Evolutionary conservation across 1,139 yeast species (phyloP), one percentile per base, ranked within the genome.

Genomic region (Pneumocystis canis): DNA sequence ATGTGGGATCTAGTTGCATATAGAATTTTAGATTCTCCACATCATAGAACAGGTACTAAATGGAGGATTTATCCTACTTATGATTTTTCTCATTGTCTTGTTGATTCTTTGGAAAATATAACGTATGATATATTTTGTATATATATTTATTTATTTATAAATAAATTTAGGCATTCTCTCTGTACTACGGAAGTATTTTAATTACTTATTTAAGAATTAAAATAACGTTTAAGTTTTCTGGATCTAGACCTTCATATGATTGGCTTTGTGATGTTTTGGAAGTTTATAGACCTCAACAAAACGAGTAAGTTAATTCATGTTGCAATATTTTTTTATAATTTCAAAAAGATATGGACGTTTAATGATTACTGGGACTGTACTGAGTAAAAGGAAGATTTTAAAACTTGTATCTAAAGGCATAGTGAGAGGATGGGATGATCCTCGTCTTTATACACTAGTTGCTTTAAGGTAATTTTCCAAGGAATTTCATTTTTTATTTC

Each of bases 1-100:
- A 94, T 94, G 98, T 94, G 99, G 98, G 99, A 94, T 75, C 81
- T 92, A 69, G 95, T 92, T 65, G 98, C 98, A n/a, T 94, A 94
- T 77, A 83, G 99, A 74, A 96, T 94, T 6, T 79, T 94, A 70
- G 80, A 90, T 70, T 90, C 96, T 31, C 82, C 89, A 35, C 98
- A 94, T 76, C 96, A 92, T 75, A 85, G 98, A 76, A 92, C 98
- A 18, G 98, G 97, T 63, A 85, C 82, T 73, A 87, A 87, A 74
- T 94, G 99, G 99, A 89, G 86, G 76, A 90, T 94, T 66, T 94
- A 94, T 73, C 99, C 99, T 67, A 94, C 98, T 25, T 94, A 94
- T 73, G 98, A 94, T 74, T 94, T 94, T 77, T 92, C 98, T 32
- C 98, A 92, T 82, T 92, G 98, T 83, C 81, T 94, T 76, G 97